These are phyloP conservation scores for Striga hermonthica DNA, from an alignment of 305 asterid species.

Conservation along the genomic window DNA sequence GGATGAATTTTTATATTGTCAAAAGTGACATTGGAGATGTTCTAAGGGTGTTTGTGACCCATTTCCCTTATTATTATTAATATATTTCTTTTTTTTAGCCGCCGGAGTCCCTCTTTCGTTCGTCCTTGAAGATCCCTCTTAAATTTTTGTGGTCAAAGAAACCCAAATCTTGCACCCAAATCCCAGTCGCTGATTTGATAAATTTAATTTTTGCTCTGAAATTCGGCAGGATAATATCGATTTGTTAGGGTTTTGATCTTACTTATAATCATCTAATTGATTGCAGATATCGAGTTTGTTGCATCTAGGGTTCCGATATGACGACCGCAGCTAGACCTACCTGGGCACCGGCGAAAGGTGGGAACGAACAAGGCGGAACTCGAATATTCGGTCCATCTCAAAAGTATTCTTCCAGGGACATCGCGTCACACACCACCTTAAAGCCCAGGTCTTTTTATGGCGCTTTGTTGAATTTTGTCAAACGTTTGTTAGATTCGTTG, in stretches of 20 bases:
- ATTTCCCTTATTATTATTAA: too few relatives aligned
- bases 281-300: conserved; percentile 20
- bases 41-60: too few relatives aligned
- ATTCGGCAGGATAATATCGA: not conserved
- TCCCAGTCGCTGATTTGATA: too few relatives aligned
- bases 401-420: conserved; percentile 89
- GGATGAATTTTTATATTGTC: too few relatives aligned
- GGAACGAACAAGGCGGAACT: conserved; percentile 92
- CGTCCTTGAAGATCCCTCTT: too few relatives aligned
- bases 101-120: too few relatives aligned
- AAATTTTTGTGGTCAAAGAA: too few relatives aligned
- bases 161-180: too few relatives aligned
- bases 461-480: not conserved
- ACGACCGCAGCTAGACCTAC: conserved; percentile 98
- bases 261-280: not conserved
- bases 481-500: not conserved
- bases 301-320: conserved; percentile 42
- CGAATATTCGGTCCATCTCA: conserved; percentile 92
- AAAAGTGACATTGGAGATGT: too few relatives aligned
- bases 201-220: too few relatives aligned
- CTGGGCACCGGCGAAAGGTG: conserved; percentile 99
- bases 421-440: conserved; percentile 84
- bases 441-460: conserved; percentile 61
- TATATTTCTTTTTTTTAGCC: too few relatives aligned
- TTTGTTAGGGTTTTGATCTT: not conserved